phyloP scores from a whole-genome alignment of 2,329 filamentous ascomycete genomes.

The Apiospora saccharicola region DNA sequence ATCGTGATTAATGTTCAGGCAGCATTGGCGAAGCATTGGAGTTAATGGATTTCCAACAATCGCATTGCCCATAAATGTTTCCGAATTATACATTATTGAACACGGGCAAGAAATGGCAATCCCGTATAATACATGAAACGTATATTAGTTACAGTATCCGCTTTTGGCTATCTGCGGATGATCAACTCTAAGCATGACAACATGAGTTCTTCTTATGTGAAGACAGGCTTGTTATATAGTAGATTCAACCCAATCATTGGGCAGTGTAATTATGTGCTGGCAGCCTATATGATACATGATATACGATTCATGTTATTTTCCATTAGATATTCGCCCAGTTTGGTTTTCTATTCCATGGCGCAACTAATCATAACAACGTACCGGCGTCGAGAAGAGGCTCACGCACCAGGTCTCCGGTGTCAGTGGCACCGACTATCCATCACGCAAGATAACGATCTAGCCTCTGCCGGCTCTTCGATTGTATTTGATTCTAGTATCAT shows the following conservation, averaged over 20 bases:
- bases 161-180: too few relatives aligned
- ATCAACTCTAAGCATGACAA: too few relatives aligned
- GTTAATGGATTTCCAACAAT: neutral
- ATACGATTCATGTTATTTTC: neutral
- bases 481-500: neutral
- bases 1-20: neutral
- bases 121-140: too few relatives aligned
- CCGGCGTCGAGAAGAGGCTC: neutral
- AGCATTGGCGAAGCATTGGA: neutral
- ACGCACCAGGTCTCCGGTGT: neutral
- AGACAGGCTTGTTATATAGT: neutral
- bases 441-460: neutral
- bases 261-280: neutral
- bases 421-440: neutral
- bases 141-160: too few relatives aligned
- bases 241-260: too few relatives aligned
- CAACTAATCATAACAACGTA: neutral
- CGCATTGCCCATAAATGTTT: neutral
- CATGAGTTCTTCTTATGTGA: neutral
- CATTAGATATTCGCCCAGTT: too few relatives aligned
- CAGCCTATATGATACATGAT: neutral
- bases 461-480: neutral
- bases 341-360: too few relatives aligned
- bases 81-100: too few relatives aligned
- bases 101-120: too few relatives aligned